Conservation (phyloP, 345 rosid genomes). For the Gossypium mustelinum region DNA sequence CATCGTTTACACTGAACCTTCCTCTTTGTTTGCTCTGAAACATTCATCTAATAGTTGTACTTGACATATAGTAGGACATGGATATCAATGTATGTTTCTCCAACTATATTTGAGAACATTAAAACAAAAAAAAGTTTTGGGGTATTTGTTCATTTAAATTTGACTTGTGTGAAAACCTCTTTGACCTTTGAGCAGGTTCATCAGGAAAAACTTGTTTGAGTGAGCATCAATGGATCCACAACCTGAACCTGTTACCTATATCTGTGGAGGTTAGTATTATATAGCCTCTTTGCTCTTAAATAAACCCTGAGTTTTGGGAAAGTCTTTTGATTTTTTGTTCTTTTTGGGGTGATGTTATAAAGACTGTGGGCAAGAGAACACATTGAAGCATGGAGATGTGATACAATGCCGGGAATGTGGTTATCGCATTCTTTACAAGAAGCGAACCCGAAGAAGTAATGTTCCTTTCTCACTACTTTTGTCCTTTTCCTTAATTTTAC, state of each 20-base stretch:
- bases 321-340: background rate
- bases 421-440: conserved; percentile 85
- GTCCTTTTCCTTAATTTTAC: background rate
- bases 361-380: conserved; percentile 85
- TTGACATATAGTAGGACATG: background rate
- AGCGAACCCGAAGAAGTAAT: conserved; percentile 86
- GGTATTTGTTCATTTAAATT: background rate
- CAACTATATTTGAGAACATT: background rate
- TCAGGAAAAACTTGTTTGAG: background rate
- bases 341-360: background rate
- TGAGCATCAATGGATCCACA: conserved; percentile 61
- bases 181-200: background rate
- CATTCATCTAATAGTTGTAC: background rate
- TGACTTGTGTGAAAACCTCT: background rate
- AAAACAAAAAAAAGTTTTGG: background rate
- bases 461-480: background rate
- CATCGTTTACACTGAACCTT: background rate
- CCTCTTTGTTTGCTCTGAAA: background rate
- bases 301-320: background rate
- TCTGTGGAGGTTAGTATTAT: conserved; percentile 60
- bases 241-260: conserved; percentile 81
- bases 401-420: conserved; percentile 94
- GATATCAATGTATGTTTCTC: background rate
- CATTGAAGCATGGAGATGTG: conserved; percentile 73
- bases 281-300: background rate